Evolutionary conservation across 1,139 yeast genomes (phyloP), one percentile per base, ranked within the genome.

Genomic region (Hyphopichia wangnamkhiaoensis): DNA sequence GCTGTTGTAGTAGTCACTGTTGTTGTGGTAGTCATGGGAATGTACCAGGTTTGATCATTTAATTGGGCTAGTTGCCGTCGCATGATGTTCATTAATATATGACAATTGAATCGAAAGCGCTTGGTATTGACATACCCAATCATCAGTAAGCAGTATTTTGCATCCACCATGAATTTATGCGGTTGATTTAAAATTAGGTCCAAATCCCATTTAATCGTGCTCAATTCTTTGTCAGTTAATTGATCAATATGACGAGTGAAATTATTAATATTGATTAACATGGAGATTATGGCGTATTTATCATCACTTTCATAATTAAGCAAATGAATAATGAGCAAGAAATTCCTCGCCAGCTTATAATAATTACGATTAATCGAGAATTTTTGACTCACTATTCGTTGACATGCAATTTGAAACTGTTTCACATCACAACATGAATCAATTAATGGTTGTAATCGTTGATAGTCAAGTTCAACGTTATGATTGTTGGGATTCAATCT

Each of bases 81-180:
- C 13, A 32, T 32, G 10, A 32, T 32, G 9, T 31, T 35, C 25
- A 33, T 19, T 18, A 41, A 27, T 5, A 30, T 28, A 34, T 32
- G 34, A 18, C 38, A 30, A 23, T 42, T 42, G 27, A 29, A 40
- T 23, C 29, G 34, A 18, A 42, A 40, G 25, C 35, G 31, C 7
- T 30, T 33, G 7, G 41, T 37, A 15, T 34, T 32, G 9, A 42
- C 20, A 20, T 42, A 42, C 3, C 41, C 44, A n/a, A 32, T 23
- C 19, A 32, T 12, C 29, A 23, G 25, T 7, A 32, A 13, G 15
- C 35, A 32, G 16, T 13, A 32, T 21, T 32, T 15, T n/a, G 7
- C 6, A n/a, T 26, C 14, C 5, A 16, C 20, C 3, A 19, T 5
- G n/a, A 17, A 20, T 13, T 18, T 8, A 13, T 19, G 9, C 4